Base-by-base conservation (phyloP, 352 stramenopile genomes). In the Pythium brachiatum region DNA sequence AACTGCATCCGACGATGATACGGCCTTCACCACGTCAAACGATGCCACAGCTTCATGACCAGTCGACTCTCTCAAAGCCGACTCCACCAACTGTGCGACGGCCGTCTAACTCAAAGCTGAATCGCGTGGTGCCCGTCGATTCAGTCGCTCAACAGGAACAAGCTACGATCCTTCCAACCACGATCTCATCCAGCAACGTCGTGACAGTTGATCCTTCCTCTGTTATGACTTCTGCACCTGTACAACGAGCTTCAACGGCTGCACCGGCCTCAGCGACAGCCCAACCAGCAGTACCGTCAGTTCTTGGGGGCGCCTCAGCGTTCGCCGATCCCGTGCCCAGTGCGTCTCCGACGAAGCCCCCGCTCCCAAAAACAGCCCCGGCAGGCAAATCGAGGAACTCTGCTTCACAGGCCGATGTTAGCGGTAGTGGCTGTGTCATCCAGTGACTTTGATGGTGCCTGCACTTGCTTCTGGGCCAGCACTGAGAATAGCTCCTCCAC, bases 301-400 rank as follows among this genome's bases (percentile, higher is more conserved):
- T 23, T 20, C 6, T n/a, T 31, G 44, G 44, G 15, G 6, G 4
- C 2, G 20, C 20, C 21, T 52, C 44, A 8, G 11, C 44, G 0
- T 4, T 21, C 2, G 15, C 1, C n/a, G 36, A 44, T 44, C 36
- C 8, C 3, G 36, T 3, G 21, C 36, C 36, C 36, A 44, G 15
- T 44, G 36, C 36, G 21, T 31, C 20, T 16, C 13, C 27, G n/a
- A 44, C n/a, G 9, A 18, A 23, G 39, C n/a, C 26, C 3, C 26
- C 25, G 9, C 29, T 20, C 13, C 56, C 63, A 27, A 65, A 70
- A 44, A 62, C 63, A 13, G 63, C 56, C 0, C 57, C 63, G 15
- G 23, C 50, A 0, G 50, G 62, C 2, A 64, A 55, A 38, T 41
- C 43, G 3, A 47, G 41, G 8, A 56, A 25, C 12, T 20, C 21